Percentiles rank a stretch among this genome's conserved stretches.
These are phyloP conservation scores for Psidium guajava DNA, from an alignment of 345 rosid species.

Conservation along the genomic window DNA sequence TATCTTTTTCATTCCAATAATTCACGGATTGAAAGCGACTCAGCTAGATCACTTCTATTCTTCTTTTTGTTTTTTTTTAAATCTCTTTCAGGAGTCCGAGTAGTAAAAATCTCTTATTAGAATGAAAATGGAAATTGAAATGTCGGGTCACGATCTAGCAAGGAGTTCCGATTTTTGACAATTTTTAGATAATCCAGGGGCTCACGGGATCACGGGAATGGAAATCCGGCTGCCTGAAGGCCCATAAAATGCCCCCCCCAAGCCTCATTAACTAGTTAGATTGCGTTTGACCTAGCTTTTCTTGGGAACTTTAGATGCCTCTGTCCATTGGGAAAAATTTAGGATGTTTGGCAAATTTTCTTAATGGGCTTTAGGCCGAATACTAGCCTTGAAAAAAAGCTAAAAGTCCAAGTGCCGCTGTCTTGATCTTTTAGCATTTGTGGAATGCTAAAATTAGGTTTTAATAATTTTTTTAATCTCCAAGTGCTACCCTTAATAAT, in stretches of 20 bases:
- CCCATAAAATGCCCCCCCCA: neutral
- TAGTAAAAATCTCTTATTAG: neutral
- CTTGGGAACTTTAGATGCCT: too few species aligned
- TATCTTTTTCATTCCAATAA: neutral
- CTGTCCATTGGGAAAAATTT: too few species aligned
- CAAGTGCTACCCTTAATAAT: too few species aligned
- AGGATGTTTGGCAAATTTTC: too few species aligned
- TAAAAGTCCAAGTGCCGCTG: too few species aligned
- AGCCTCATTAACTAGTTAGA: accelerated
- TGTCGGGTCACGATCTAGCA: neutral
- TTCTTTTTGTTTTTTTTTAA: neutral
- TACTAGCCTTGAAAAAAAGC: too few species aligned
- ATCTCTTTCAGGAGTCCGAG: too few species aligned
- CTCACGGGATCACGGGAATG: accelerated
- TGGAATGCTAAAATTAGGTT: too few species aligned
- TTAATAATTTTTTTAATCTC: too few species aligned
- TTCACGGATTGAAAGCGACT: neutral
- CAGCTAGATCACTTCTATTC: neutral
- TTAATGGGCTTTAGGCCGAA: too few species aligned
- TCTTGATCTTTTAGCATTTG: too few species aligned
- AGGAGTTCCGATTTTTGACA: accelerated
- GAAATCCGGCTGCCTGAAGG: accelerated
- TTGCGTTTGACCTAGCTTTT: too few species aligned
- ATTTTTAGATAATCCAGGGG: neutral
- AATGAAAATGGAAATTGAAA: neutral